phyloP scores from a whole-genome alignment of 345 rosid species.

The Boechera stricta region DNA sequence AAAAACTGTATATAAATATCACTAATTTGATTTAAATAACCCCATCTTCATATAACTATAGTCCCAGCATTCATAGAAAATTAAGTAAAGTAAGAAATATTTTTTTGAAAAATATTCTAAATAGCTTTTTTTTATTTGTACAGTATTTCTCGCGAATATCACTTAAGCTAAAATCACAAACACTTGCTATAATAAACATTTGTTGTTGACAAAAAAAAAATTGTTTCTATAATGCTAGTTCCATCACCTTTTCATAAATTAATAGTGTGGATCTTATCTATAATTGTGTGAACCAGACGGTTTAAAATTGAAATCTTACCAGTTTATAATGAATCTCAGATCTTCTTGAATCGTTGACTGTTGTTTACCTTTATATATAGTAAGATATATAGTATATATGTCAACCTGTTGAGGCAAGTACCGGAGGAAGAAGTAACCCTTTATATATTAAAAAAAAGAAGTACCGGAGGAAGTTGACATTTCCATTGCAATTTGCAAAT shows the following conservation, averaged over 20 bases:
- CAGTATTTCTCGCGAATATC: not conserved
- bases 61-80: not conserved
- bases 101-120: not conserved
- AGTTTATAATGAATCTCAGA: not conserved
- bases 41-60: not conserved
- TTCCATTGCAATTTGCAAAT: not conserved
- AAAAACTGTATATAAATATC: not conserved
- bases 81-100: not conserved
- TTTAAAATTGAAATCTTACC: not conserved
- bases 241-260: not conserved
- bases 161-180: not conserved
- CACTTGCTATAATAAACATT: not conserved
- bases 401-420: constrained; percentile 3
- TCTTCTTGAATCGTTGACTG: constrained; percentile 17
- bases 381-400: not conserved
- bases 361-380: constrained; percentile 13
- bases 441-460: too few relatives aligned
- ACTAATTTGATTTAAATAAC: not conserved
- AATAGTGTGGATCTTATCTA: not conserved
- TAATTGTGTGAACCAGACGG: not conserved
- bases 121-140: not conserved
- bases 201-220: too few relatives aligned
- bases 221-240: not conserved
- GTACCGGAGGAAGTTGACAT: constrained; percentile 15
- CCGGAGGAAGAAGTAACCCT: not conserved